Evolutionary conservation across 2,329 filamentous ascomycete species (phyloP).

Genomic region (Venturia asperata): DNA sequence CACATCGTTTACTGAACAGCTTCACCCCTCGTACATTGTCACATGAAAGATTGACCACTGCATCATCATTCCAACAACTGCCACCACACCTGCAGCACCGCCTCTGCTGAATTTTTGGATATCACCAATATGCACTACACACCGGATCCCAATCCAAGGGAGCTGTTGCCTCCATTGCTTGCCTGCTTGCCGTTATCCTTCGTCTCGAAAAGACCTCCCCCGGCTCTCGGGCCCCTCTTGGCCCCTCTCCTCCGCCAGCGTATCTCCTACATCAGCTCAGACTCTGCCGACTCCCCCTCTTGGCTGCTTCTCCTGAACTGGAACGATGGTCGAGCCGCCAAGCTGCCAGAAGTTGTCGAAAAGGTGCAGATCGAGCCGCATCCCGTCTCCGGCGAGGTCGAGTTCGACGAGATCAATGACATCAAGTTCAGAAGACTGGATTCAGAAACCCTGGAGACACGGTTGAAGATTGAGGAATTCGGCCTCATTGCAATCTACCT

Average conservation of each 20-base stretch:
- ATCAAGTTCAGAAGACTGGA: slow-evolving; percentile 63
- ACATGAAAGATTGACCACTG: neutral
- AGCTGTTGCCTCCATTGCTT: slow-evolving; percentile 54
- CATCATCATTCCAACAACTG: neutral
- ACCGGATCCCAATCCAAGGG: slow-evolving; percentile 47
- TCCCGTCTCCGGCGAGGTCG: slow-evolving; percentile 71
- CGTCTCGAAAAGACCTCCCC: slow-evolving; percentile 52
- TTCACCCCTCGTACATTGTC: neutral
- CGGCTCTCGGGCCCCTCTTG: slow-evolving; percentile 53
- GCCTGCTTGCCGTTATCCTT: slow-evolving; percentile 57
- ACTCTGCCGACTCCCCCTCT: slow-evolving; percentile 33
- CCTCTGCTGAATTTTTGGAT: neutral
- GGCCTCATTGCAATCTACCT: slow-evolving; percentile 59
- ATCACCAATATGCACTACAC: slow-evolving; percentile 29
- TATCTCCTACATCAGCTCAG: slow-evolving; percentile 52
- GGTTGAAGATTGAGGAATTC: slow-evolving; percentile 55
- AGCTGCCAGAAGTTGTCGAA: slow-evolving; percentile 54
- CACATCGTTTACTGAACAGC: neutral
- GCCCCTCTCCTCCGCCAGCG: slow-evolving; percentile 58
- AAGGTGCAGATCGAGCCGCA: slow-evolving; percentile 67
- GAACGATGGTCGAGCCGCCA: slow-evolving; percentile 50
- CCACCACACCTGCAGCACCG: neutral
- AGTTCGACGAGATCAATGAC: slow-evolving; percentile 60
- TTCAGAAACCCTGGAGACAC: slow-evolving; percentile 64
- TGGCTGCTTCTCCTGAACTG: slow-evolving; percentile 72